Evolutionary conservation across 345 rosid genomes (phyloP), one percentile per base, ranked within the genome.

Genomic region (Euphorbia peplus): DNA sequence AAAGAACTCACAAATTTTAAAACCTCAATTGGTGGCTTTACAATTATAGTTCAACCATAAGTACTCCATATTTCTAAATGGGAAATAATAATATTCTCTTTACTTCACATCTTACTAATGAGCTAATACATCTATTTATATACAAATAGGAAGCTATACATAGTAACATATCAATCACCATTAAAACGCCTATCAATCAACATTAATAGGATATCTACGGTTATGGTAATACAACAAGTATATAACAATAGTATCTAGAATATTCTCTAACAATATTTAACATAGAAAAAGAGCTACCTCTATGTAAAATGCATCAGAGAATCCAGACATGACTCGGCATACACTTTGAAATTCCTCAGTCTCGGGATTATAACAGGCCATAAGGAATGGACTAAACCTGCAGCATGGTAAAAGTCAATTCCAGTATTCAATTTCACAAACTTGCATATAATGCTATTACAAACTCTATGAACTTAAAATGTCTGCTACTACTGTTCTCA

Each of bases 341-440:
- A 87, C 89, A 60, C 97, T 86, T 70, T 90, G 92, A 65, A 76
- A 93, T 68, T 88, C 96, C 79, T 90, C 95, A 19, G 81, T 80
- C 74, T 92, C 96, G 21, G 91, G 87, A 69, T 84, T 80, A 77
- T 83, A 90, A 66, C 98, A 92, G 61, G 98, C 95, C 95, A 92
- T 81, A 68, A 92, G 98, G 79, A 88, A 90, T 56, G 96, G 98
- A 80, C 95, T 92, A 74, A 76, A 86, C 98, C 98, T 90, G 88
- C 71, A 75, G 59, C 35, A 52, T 3, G 7, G 25, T 15, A 44
- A 22, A 63, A 22, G 57, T 21, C 35, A n/a, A 12, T 26, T 29
- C 4, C 39, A 39, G 53, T 58, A 29, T 52, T 21, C 14, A 21
- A 48, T 26, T 51, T 16, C 52, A 56, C 42, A 19, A 57, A 60